These are phyloP conservation scores for Hypericum perforatum DNA, from an alignment of 345 rosid genomes.

Conservation along the genomic window DNA sequence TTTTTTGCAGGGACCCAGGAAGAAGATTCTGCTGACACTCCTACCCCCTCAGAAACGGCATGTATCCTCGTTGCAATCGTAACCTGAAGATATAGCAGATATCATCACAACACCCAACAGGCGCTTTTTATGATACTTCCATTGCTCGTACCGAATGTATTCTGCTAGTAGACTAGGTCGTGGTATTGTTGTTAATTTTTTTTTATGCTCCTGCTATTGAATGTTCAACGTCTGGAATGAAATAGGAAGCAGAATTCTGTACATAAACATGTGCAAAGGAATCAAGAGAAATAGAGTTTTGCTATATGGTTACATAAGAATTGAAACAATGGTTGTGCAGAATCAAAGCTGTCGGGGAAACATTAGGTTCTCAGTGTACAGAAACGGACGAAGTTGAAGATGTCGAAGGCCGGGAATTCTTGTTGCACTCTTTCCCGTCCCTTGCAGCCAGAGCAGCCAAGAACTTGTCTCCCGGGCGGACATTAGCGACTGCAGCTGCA, in stretches of 20 bases:
- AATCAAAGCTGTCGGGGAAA: no score
- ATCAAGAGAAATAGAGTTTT: no score
- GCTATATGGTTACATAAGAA: background rate
- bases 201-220: no score
- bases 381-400: conserved; percentile 23
- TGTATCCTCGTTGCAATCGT: no score
- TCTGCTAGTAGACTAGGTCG: no score
- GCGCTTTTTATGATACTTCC: no score
- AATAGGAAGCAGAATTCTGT: background rate
- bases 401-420: conserved; percentile 13
- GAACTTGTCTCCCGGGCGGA: conserved; percentile 43
- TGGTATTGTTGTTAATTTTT: no score
- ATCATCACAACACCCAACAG: no score
- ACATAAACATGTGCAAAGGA: background rate
- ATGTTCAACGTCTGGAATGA: no score
- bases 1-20: conserved; percentile 53
- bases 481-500: conserved; percentile 3
- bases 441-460: conserved; percentile 44
- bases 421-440: conserved; percentile 38
- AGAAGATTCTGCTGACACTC: conserved; percentile 48
- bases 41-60: conserved; percentile 14
- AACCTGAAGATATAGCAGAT: no score
- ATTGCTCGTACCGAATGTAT: no score
- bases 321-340: no score
- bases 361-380: conserved; percentile 17